A percentile compares a stretch with the other conserved stretches of the same genome.
Conservation (phyloP, 164 flowering plant genomes). For the Vitis riparia region DNA sequence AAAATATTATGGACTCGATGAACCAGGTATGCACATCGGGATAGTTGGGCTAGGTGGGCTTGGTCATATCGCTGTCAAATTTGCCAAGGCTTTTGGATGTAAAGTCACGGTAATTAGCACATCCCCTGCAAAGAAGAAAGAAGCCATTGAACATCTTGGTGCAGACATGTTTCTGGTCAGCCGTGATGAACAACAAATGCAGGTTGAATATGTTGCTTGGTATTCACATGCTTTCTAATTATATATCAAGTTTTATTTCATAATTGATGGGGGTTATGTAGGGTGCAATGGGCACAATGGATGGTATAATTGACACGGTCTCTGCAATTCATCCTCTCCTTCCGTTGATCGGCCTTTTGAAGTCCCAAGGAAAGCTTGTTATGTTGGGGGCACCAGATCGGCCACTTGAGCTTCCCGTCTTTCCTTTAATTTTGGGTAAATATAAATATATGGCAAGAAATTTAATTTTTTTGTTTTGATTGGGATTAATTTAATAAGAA, state of each 20-base stretch:
- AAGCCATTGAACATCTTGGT: background rate
- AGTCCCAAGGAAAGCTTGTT: constrained; percentile 1
- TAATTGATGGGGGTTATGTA: background rate
- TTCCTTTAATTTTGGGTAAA: constrained; percentile 2
- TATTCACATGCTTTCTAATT: no score
- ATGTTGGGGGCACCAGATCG: background rate
- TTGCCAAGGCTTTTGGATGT: constrained; percentile 1
- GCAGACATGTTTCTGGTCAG: constrained; percentile 4
- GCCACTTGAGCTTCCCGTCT: constrained; percentile 2
- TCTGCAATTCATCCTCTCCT: no score
- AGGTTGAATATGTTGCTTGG: background rate
- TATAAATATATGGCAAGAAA: no score
- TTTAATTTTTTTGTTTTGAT: no score
- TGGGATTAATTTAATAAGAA: background rate
- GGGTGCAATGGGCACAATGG: background rate
- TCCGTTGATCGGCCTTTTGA: background rate
- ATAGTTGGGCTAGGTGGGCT: constrained; percentile 19
- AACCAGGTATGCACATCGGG: constrained; percentile 21
- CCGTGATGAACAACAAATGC: background rate
- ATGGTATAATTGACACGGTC: no score
- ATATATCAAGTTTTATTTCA: no score
- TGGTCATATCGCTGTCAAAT: constrained; percentile 3
- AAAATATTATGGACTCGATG: constrained; percentile 12
- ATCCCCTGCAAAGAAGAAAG: background rate
- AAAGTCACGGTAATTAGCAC: constrained; percentile 4